A percentile compares a stretch with the other conserved stretches of the same genome.
These are phyloP conservation scores for Fusarium mangiferae DNA, from an alignment of 2,329 filamentous ascomycete species.

Conservation along the genomic window DNA sequence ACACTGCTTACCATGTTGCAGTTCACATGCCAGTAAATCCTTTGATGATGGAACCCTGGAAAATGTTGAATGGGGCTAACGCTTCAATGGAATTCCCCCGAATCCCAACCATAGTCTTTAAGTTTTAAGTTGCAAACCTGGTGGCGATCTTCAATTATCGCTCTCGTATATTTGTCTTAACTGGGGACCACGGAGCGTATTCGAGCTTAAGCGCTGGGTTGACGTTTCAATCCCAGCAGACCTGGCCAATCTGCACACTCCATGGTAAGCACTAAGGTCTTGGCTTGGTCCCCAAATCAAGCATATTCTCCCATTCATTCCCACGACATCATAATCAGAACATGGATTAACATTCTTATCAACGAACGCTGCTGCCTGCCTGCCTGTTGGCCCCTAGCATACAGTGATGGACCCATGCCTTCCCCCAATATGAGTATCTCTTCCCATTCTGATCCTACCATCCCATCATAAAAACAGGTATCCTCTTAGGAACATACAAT, in stretches of 20 bases:
- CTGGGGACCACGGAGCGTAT: accelerated
- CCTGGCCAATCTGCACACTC: background rate
- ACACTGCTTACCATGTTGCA: too few relatives aligned
- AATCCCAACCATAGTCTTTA: accelerated
- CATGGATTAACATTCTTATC: background rate
- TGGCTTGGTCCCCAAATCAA: background rate
- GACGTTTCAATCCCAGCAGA: accelerated
- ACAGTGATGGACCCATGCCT: background rate
- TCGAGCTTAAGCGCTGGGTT: background rate
- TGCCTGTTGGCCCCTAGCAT: background rate
- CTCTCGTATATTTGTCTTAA: background rate
- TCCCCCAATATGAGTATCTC: too few relatives aligned
- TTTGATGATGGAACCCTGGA: background rate
- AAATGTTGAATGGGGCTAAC: accelerated
- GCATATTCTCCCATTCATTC: background rate
- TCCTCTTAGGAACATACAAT: accelerated
- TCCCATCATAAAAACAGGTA: too few relatives aligned
- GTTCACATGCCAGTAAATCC: background rate
- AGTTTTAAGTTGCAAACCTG: accelerated
- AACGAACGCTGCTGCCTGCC: background rate
- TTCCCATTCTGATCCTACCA: background rate
- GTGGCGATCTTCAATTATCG: background rate
- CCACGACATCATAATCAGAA: background rate
- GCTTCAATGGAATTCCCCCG: accelerated
- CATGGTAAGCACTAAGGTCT: background rate